Conservation (phyloP, 2,329 filamentous ascomycete species). For the Phialemoniopsis sp. region DNA sequence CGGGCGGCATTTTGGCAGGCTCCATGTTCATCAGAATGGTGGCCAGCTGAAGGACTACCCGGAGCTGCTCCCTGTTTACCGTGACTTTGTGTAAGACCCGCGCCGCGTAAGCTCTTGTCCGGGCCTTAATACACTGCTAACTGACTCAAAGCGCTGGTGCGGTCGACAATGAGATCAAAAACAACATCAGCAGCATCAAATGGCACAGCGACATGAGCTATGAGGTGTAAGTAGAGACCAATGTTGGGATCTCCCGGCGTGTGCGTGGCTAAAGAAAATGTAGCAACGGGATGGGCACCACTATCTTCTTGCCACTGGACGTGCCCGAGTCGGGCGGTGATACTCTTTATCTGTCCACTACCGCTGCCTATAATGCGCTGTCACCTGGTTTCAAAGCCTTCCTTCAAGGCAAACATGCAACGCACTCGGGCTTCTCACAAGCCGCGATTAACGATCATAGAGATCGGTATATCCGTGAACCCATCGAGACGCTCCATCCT, state of each 20-base stretch:
- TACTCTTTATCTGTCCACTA: too few species aligned
- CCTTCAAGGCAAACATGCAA: conserved; percentile 12
- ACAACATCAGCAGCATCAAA: conserved; percentile 17
- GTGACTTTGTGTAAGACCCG: conserved; percentile 18
- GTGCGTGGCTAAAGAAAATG: too few species aligned
- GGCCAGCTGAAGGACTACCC: conserved; percentile 36
- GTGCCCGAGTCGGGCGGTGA: conserved; percentile 14
- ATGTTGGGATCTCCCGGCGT: too few species aligned
- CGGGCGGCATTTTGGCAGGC: conserved; percentile 37
- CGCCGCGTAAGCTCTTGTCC: too few species aligned
- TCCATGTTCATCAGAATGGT: conserved; percentile 38
- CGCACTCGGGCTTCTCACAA: too few species aligned
- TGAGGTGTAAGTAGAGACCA: too few species aligned
- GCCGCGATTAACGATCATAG: too few species aligned
- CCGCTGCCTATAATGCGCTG: conserved; percentile 15
- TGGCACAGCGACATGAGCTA: conserved; percentile 19
- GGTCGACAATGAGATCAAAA: conserved; percentile 16
- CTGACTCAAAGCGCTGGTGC: conserved; percentile 12
- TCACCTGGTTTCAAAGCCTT: conserved; percentile 10
- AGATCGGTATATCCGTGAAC: too few species aligned
- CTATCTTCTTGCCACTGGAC: conserved; percentile 14
- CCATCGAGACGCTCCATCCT: conserved; percentile 39
- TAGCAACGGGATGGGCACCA: conserved; percentile 13
- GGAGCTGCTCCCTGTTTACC: conserved; percentile 30
- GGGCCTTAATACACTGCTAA: not conserved